These are phyloP conservation scores for Deuterostichococcus epilithicus DNA, from an alignment of 139 green algal genomes.

Conservation along the genomic window DNA sequence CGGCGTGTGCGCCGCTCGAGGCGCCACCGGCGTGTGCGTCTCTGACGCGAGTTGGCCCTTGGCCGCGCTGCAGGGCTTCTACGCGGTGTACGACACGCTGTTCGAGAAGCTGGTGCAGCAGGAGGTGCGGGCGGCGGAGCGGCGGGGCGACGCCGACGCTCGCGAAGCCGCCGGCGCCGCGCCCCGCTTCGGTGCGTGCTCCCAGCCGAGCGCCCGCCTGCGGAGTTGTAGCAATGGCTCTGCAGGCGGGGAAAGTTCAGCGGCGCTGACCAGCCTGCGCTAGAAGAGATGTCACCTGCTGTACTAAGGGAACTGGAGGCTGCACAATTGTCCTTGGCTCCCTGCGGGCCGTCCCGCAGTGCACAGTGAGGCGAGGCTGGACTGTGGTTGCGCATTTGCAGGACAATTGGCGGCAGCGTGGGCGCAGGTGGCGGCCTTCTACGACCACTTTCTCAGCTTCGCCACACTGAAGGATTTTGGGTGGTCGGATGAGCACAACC, in stretches of 20 bases:
- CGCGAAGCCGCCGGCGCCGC: conserved; percentile 1
- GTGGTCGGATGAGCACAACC: conserved; percentile 87
- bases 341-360: too few relatives aligned
- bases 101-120: conserved; percentile 71
- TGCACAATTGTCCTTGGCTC: too few relatives aligned
- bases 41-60: too few relatives aligned
- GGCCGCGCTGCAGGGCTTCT: conserved; percentile 77
- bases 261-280: too few relatives aligned
- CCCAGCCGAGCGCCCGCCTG: too few relatives aligned
- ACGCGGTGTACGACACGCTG: conserved; percentile 77
- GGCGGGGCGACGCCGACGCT: conserved; percentile 2
- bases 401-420: conserved; percentile 10
- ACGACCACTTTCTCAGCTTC: conserved; percentile 80
- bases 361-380: neutral
- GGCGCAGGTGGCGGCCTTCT: conserved; percentile 76
- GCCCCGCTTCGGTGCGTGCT: conserved; percentile 29
- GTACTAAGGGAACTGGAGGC: too few relatives aligned
- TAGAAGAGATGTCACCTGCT: too few relatives aligned
- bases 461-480: conserved; percentile 75
- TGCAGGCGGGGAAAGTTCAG: too few relatives aligned
- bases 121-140: conserved; percentile 49
- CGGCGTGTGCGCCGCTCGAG: too few relatives aligned
- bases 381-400: neutral
- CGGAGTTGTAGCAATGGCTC: too few relatives aligned
- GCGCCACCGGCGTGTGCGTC: too few relatives aligned